Conservation (phyloP, 345 rosid species). For the Populus simonii region DNA sequence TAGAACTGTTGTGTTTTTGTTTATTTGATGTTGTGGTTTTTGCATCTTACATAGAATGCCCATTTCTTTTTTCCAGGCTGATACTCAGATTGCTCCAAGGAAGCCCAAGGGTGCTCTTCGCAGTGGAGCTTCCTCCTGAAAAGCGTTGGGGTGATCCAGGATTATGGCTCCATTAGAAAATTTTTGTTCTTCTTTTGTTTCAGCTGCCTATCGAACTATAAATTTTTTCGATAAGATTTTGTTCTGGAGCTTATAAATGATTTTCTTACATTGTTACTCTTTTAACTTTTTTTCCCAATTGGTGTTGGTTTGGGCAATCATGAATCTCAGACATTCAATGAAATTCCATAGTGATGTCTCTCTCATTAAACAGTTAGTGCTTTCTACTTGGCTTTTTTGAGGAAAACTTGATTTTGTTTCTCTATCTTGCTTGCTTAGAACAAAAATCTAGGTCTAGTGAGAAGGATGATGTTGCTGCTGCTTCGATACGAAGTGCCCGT, state of each 20-base stretch:
- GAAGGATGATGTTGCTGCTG: background rate
- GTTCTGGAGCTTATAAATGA: background rate
- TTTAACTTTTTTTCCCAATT: background rate
- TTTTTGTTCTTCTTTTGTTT: background rate
- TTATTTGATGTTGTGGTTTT: background rate
- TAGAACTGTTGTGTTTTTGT: background rate
- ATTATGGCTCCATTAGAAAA: background rate
- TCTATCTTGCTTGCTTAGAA: background rate
- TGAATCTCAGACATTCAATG: background rate
- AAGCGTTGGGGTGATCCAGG: background rate
- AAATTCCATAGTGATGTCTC: background rate
- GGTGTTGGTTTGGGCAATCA: too few species aligned
- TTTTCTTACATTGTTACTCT: background rate
- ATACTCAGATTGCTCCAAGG: conserved; percentile 53
- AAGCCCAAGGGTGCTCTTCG: conserved; percentile 32
- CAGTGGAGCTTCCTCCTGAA: conserved; percentile 30
- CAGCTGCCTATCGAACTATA: background rate
- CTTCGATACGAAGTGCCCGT: background rate
- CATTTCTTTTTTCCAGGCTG: conserved; percentile 40
- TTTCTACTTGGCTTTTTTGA: background rate
- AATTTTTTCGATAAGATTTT: background rate
- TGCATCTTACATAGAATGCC: background rate
- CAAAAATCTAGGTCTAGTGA: background rate
- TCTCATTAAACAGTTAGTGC: background rate
- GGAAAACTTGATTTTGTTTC: background rate